Evolutionary conservation across 2,329 filamentous ascomycete genomes (phyloP).

Genomic region (Colletotrichum plurivorum): DNA sequence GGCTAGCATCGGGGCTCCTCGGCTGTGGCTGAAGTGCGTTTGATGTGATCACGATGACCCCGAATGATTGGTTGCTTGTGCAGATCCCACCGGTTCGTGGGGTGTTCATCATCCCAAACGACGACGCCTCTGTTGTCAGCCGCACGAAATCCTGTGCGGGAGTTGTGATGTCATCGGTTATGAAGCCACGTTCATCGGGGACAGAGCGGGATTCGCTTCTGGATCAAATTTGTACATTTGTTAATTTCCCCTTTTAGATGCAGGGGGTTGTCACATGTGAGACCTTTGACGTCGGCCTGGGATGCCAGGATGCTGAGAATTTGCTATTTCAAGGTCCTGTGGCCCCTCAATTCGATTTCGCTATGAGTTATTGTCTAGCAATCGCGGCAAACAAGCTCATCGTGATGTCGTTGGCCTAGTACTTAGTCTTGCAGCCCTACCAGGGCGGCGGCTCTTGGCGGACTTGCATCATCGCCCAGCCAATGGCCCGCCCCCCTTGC

Average conservation of each 20-base stretch:
- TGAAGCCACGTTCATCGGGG: conserved; percentile 27
- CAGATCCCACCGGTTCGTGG: conserved; percentile 17
- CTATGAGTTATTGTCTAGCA: too few relatives aligned
- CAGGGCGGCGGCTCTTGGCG: conserved; percentile 12
- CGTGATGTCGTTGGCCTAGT: background rate
- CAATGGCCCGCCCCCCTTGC: background rate
- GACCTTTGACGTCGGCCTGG: conserved; percentile 25
- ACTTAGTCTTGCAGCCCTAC: background rate
- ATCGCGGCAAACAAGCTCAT: background rate
- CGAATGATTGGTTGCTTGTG: conserved; percentile 7
- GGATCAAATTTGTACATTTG: too few relatives aligned
- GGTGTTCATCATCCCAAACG: background rate
- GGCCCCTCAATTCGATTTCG: too few relatives aligned
- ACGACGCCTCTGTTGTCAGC: background rate
- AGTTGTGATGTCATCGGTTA: conserved; percentile 29
- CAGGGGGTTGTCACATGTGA: conserved; percentile 16
- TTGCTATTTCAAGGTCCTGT: background rate
- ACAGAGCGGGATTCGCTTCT: conserved; percentile 12
- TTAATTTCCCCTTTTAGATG: background rate
- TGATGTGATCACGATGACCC: conserved; percentile 2
- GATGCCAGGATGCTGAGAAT: background rate
- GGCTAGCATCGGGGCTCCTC: background rate
- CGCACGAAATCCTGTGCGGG: background rate
- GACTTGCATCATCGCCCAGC: conserved; percentile 5
- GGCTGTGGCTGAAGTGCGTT: conserved; percentile 1